phyloP scores from a whole-genome alignment of 441 rosid genomes.

The Adansonia gregorii region DNA sequence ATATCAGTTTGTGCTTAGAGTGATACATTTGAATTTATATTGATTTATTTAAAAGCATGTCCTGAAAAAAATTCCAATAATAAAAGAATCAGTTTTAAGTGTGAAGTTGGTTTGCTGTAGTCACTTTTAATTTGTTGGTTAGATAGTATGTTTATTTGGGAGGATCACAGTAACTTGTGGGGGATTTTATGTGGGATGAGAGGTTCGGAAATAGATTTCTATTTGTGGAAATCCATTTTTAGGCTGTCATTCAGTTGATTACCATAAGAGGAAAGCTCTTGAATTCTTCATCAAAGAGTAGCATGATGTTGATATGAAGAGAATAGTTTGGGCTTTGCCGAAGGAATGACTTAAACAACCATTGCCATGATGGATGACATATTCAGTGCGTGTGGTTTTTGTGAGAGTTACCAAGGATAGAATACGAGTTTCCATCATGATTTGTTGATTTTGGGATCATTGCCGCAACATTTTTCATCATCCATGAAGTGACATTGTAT shows the following conservation, averaged over 20 bases:
- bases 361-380: background rate
- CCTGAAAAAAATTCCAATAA: background rate
- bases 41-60: background rate
- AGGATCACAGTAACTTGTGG: background rate
- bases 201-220: background rate
- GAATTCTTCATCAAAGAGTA: background rate
- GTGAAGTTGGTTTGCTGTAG: background rate
- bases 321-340: conserved; percentile 5
- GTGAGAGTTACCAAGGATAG: background rate
- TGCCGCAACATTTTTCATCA: background rate
- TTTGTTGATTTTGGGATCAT: background rate
- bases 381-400: background rate
- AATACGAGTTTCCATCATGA: background rate
- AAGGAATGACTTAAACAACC: background rate
- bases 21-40: background rate
- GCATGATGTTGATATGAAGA: background rate
- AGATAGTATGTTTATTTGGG: background rate
- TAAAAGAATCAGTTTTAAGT: background rate
- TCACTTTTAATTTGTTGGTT: background rate
- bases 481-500: background rate
- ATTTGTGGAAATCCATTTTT: background rate
- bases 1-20: background rate
- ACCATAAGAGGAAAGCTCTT: background rate
- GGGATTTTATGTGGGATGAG: background rate
- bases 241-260: background rate